Base-by-base conservation (phyloP, 2,329 filamentous ascomycete genomes). In the Fusarium buxicola region DNA sequence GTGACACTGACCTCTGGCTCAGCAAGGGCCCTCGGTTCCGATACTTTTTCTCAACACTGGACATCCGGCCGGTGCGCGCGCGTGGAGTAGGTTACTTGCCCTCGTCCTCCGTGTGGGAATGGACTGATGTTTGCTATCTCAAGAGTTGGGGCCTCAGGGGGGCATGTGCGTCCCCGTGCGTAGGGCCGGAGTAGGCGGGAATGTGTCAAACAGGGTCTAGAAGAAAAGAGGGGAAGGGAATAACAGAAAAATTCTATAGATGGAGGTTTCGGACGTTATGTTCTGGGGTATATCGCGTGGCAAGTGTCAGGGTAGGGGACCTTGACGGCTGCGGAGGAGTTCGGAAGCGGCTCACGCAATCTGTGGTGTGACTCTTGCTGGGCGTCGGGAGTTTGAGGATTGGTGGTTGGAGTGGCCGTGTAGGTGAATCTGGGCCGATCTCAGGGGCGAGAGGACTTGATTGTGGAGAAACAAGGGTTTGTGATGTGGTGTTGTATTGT, bases 281-380 rank as follows among this genome's bases (percentile, higher is more conserved):
- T 41, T 39, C 47, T 41, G 36, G 47, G 47, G 36, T 50, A 41
- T 50, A 25, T 39, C 28, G 27, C n/a, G 27, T 16, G 27, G 47
- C 25, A 46, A 18, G n/a, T 36, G 34, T 36, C 34, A 36, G 15
- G 9, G 34, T 16, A n/a, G 34, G 34, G 16, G n/a, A 36, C 21
- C 25, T 28, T 30, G n/a, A 25, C 32, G 40, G 44, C 12, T 58
- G 25, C 52, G 61, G 61, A 56, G 44, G 53, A 63, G 54, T 32
- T 59, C 63, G 63, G 63, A 35, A 39, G 44, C 48, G 34, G 13
- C 49, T 63, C 63, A 52, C 34, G 54, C 62, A 46, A 55, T 50
- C 35, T 52, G 62, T 65, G 63, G 62, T 63, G 49, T 65, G 63
- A 65, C 43, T 59, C 24, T 62, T 34, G 39, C 53, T 53, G 27